A percentile compares a stretch with the other conserved stretches of the same genome.
These are phyloP conservation scores for Cubamyces lactineus DNA, from an alignment of 768 basidiomycete species.

Conservation along the genomic window DNA sequence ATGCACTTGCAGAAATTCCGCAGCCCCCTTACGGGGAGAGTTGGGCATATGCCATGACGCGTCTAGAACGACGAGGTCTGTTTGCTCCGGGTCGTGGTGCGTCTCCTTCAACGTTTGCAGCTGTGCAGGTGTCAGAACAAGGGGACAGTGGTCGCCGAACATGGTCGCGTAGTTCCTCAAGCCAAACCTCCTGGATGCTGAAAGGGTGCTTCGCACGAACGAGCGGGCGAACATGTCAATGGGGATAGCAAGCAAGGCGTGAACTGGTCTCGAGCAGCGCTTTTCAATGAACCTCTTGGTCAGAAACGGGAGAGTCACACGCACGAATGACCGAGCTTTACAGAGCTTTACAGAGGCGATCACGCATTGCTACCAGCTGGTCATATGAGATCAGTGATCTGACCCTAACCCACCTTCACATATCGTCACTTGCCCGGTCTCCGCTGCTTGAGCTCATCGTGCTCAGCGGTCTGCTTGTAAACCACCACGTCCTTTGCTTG, in stretches of 20 bases:
- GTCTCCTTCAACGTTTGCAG: constrained; percentile 35
- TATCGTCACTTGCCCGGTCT: constrained; percentile 8
- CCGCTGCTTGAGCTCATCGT: constrained; percentile 11
- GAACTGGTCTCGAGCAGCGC: too few relatives aligned
- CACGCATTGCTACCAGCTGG: not conserved
- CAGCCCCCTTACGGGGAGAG: constrained; percentile 68
- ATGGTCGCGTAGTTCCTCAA: constrained; percentile 32
- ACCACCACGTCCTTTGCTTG: not conserved
- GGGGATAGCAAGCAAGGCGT: not conserved
- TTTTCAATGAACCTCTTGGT: too few relatives aligned
- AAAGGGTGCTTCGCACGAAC: not conserved
- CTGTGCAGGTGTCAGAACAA: constrained; percentile 56
- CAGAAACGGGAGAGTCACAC: too few relatives aligned
- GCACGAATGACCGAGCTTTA: too few relatives aligned
- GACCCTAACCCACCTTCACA: constrained; percentile 21
- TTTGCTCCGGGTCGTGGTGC: not conserved
- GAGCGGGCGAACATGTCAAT: constrained; percentile 12
- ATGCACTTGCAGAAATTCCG: constrained; percentile 21
- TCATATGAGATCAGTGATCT: not conserved
- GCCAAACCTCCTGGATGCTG: not conserved
- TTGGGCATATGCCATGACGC: constrained; percentile 96
- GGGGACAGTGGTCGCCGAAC: constrained; percentile 41
- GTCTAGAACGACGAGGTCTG: constrained; percentile 60
- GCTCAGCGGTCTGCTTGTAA: constrained; percentile 11
- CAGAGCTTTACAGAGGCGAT: not conserved